Base-by-base conservation (phyloP, 2,329 filamentous ascomycete species). In the Penicillium occitanis region DNA sequence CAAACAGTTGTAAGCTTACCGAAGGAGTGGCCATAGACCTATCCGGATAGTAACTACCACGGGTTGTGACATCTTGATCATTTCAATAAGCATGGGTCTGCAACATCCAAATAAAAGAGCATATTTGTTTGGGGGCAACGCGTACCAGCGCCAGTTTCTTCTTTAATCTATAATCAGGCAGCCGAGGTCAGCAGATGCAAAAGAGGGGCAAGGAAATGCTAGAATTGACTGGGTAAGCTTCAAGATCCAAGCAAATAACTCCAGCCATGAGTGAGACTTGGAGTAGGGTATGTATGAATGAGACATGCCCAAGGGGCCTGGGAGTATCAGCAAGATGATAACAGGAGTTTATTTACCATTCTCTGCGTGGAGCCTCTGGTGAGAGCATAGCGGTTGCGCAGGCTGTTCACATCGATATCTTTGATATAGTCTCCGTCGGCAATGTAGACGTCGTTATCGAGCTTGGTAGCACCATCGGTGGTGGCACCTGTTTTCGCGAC, bases 81-180 rank as follows among this genome's bases (percentile, higher is more conserved):
- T 83, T 77, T 83, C 76, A 86, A 66, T 88, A 83, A 88, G 86
- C 83, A 86, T 82, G 80, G 76, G 79, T 79, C 82, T 83, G 82
- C 77, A 82, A 78, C 72, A 79, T 74, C 77, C 72, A 78, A 73
- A 59, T 51, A 61, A 25, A 61, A 64, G 77, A 74, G 77, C 79
- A 80, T 77, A 72, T 70, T 72, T 71, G 71, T 46, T 60, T 46
- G 37, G 57, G 73, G 73, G 68, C 22, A 73, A 78, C 84, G 88
- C 93, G 89, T 99, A 99, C 95, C 95, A 86, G 95, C 94, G 87
- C 95, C 95, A 89, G 94, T 98, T 76, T 97, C 92, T 85, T 97
- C 94, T 90, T 97, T 96, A 76, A 99, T 99, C 95, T 99, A 93
- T 44, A 75, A 91, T 88, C 89, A 95, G 87, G 88, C 86, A 90